Conservation (phyloP, 495 filamentous ascomycete genomes). For the Thermochaetoides thermophila region DNA sequence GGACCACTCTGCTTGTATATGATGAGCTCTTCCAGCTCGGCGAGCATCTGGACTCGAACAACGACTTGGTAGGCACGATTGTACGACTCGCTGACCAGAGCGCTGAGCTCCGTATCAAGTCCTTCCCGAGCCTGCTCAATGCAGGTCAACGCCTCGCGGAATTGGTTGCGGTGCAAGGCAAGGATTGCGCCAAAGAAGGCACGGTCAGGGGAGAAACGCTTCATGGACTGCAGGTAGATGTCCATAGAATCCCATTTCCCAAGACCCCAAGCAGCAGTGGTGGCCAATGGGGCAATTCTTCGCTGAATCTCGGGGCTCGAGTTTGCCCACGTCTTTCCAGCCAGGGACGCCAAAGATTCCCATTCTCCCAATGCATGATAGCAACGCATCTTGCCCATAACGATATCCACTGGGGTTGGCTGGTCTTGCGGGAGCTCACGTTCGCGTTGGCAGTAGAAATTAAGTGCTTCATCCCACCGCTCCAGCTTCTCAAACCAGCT, state of each 20-base stretch:
- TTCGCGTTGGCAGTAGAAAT: slow-evolving; percentile 69
- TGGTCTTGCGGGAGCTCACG: slow-evolving; percentile 46
- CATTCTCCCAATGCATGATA: slow-evolving; percentile 93
- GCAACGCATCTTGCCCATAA: slow-evolving; percentile 99
- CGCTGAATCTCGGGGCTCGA: slow-evolving; percentile 72
- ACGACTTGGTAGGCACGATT: slow-evolving; percentile 91
- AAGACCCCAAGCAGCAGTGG: slow-evolving; percentile 93
- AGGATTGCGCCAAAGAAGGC: slow-evolving; percentile 96
- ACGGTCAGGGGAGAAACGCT: slow-evolving; percentile 75
- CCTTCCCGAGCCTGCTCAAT: slow-evolving; percentile 87
- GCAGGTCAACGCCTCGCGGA: slow-evolving; percentile 67
- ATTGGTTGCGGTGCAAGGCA: slow-evolving; percentile 85
- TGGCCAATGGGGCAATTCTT: slow-evolving; percentile 79
- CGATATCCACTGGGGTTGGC: slow-evolving; percentile 67
- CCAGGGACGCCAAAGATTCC: slow-evolving; percentile 76
- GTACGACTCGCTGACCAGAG: slow-evolving; percentile 89
- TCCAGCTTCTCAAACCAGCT: slow-evolving; percentile 98
- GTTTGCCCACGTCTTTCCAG: slow-evolving; percentile 84
- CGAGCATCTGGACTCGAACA: slow-evolving; percentile 95
- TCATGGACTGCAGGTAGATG: slow-evolving; percentile 88
- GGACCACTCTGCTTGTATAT: slow-evolving; percentile 85
- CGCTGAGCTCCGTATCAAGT: slow-evolving; percentile 86
- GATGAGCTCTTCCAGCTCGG: slow-evolving; percentile 95
- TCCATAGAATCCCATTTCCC: slow-evolving; percentile 98
- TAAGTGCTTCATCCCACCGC: slow-evolving; percentile 95